Base-by-base conservation (phyloP, 1,284 basidiomycete genomes). In the Thecaphora thlaspeos region DNA sequence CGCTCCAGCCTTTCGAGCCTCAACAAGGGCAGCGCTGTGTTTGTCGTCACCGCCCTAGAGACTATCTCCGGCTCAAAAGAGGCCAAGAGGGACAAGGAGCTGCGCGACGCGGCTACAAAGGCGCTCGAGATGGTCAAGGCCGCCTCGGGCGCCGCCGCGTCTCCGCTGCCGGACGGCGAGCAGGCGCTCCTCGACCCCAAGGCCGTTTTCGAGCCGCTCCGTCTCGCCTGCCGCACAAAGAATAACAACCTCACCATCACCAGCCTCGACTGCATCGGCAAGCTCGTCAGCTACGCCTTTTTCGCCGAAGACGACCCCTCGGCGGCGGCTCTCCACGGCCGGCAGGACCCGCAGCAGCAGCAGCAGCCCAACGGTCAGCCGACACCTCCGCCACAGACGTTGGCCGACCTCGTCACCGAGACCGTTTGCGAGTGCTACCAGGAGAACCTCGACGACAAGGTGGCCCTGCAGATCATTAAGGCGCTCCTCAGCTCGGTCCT, bases 401-500 rank as follows among this genome's bases (percentile, higher is more conserved):
- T 76, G 2, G 70, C 73, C 9, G 75, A 75, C 42, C 45, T 74
- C 18, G 76, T 77, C 15, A 75, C 74, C n/a, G 64, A 71, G 34
- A 75, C 75, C 12, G 68, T 77, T n/a, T 77, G 76, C 54, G 66
- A 74, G 19, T 67, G 63, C 45, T 77, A 73, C 37, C 60, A 69
- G 21, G 74, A 76, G 37, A 68, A 55, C 22, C 24, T 73, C 26
- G 74, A 76, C 57, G 74, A 76, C 51, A 67, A 66, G 34, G 53
- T 76, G 2, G 61, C 61, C 3, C 58, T 77, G 37, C 76, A 77
- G 54, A 75, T 77, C 60, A 73, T 77, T 63, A 77, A 77, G 63
- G 76, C 76, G 10, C 64, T 77, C 7, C 67, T 77, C 10, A 65
- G 74, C 3, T 69, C 71, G 17, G 73, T 77, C 21, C 53, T 77